Evolutionary conservation across 208 protist genomes (phyloP), one percentile per base, ranked within the genome.

Genomic region (Naegleria gruberi): DNA sequence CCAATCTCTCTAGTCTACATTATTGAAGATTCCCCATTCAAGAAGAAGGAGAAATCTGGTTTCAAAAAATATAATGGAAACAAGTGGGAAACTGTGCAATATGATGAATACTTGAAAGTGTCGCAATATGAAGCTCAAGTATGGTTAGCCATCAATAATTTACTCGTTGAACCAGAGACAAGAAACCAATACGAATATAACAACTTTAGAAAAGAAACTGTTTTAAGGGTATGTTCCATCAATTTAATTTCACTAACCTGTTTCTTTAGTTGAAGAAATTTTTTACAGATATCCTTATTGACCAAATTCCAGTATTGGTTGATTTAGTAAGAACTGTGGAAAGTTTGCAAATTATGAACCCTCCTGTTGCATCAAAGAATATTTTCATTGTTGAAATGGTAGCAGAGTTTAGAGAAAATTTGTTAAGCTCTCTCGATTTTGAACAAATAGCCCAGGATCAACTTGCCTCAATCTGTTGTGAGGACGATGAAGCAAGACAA

Each of bases 101-200:
- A 37, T 77, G 65, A 77, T 37, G 65, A 77, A 77, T 77, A 77
- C 8, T 77, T 77, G 30, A 77, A 37, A 15, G 19, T 87, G 41
- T 30, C 83, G n/a, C 43, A 87, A 87, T 40, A 87, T 40, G 43
- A 87, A 55, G 83, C 43, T 41, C 83, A 87, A 55, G 83, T 55
- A 4, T 87, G 83, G 83, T 37, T 87, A 17, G 83, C 83, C 17
- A 34, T 87, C 0, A 87, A 87, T 55, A 55, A 87, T 87, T 41
- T 87, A 17, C 5, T 55, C 0, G 44, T 87, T 0, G 83, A 87
- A 40, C 83, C 83, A 46, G 83, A 87, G 37, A 42, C n/a, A n/a
- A 45, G 83, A 41, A 55, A 55, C 10, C 34, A 55, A 43, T 87
- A 87, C 15, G 83, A 87, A 55, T 55, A 55, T 19, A 87, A 46